These are phyloP conservation scores for Plasmodium gaboni DNA, from an alignment of 169 alveolate genomes.

Conservation along the genomic window DNA sequence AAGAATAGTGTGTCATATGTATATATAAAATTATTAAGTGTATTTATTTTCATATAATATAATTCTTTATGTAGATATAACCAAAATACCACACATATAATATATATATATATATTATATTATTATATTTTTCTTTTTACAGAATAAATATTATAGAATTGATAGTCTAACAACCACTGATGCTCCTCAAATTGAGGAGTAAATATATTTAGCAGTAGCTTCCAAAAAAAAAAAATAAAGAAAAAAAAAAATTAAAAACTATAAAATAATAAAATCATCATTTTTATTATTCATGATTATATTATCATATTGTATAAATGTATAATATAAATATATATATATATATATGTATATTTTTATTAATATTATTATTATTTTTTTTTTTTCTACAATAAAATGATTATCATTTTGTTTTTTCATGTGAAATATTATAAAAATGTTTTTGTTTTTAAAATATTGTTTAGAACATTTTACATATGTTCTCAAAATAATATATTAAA, in stretches of 20 bases:
- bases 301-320: too few species aligned
- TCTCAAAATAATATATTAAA: too few species aligned
- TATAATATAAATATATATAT: too few species aligned
- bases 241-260: background rate
- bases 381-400: too few species aligned
- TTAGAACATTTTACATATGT: too few species aligned
- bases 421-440: too few species aligned
- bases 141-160: conserved; percentile 71
- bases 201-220: background rate
- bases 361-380: background rate
- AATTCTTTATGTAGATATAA: too few species aligned
- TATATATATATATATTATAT: background rate
- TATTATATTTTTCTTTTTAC: background rate
- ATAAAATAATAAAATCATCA: too few species aligned
- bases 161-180: conserved; percentile 62
- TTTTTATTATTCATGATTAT: too few species aligned
- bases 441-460: too few species aligned
- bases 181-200: conserved; percentile 73
- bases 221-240: background rate
- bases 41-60: background rate
- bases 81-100: background rate
- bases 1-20: background rate
- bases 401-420: too few species aligned
- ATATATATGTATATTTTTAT: too few species aligned
- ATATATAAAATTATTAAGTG: background rate